Percentiles rank a stretch among this genome's conserved stretches.
Conservation (phyloP, 441 rosid genomes). For the Gossypium gossypioides region DNA sequence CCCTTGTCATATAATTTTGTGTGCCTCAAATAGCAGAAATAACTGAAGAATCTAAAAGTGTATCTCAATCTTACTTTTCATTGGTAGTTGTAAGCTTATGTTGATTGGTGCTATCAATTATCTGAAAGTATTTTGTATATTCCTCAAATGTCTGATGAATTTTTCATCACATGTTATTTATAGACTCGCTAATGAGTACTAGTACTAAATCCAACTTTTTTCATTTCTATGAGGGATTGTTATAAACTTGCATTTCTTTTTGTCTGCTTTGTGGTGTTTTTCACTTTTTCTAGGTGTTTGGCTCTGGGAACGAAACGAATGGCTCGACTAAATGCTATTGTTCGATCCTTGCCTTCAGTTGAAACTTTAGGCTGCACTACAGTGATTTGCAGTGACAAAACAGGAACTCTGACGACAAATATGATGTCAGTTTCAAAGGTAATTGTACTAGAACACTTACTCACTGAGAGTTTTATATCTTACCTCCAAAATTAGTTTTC, state of each 20-base stretch:
- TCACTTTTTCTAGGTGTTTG: conserved; percentile 57
- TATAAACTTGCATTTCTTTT: not conserved
- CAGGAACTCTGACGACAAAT: conserved; percentile 95
- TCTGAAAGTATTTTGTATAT: not conserved
- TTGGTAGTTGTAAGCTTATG: not conserved
- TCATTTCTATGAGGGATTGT: not conserved
- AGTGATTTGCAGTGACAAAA: conserved; percentile 95
- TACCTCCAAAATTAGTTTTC: not conserved
- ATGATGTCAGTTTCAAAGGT: conserved; percentile 99
- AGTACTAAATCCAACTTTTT: not conserved
- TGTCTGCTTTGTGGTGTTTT: not conserved
- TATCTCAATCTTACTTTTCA: not conserved
- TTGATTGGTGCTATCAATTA: conserved; percentile 3
- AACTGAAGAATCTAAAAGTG: not conserved
- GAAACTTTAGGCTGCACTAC: conserved; percentile 98
- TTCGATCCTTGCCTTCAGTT: conserved; percentile 93
- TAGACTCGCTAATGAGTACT: not conserved
- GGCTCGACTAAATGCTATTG: conserved; percentile 98
- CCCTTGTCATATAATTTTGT: not conserved
- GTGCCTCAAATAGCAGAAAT: not conserved
- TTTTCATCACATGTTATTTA: not conserved
- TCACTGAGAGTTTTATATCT: conserved; percentile 4
- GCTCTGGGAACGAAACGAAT: conserved; percentile 98
- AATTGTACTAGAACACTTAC: conserved; percentile 16
- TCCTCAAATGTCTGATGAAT: not conserved